A percentile compares a stretch with the other conserved stretches of the same genome.
Evolutionary conservation across 2,329 filamentous ascomycete genomes (phyloP).

Genomic region (Alternaria metachromatica): DNA sequence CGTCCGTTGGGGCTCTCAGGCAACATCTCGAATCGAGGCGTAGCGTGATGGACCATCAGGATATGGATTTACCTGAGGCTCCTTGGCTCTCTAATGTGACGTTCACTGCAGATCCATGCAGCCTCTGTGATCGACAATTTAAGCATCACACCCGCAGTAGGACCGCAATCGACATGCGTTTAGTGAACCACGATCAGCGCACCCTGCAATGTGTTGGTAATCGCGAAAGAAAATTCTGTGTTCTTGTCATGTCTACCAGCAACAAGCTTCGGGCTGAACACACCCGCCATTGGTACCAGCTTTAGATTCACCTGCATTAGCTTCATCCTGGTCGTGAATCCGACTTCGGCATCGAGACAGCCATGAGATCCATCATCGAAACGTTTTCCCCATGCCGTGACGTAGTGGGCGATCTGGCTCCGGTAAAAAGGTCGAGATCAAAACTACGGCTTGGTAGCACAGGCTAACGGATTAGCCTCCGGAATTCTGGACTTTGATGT

Average conservation of each 20-base stretch:
- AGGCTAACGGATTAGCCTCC: background rate
- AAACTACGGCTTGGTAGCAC: background rate
- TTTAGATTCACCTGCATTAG: background rate
- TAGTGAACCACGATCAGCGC: background rate
- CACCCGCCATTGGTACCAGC: background rate
- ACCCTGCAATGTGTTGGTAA: background rate
- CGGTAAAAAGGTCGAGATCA: background rate
- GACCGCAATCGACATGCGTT: background rate
- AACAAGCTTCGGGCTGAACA: background rate
- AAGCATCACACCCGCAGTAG: background rate
- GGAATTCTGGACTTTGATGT: background rate
- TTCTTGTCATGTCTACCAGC: background rate
- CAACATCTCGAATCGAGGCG: background rate
- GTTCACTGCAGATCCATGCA: slow-evolving; percentile 1
- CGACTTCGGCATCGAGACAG: background rate
- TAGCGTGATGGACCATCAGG: background rate
- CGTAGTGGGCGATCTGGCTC: background rate
- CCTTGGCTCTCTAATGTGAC: slow-evolving; percentile 1
- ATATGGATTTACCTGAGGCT: background rate
- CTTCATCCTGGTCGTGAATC: background rate
- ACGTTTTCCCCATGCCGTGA: background rate
- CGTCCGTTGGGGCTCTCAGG: background rate
- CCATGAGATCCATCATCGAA: background rate
- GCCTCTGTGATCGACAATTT: background rate
- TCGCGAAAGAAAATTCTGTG: background rate